A percentile compares a stretch with the other conserved stretches of the same genome.
phyloP scores from a whole-genome alignment of 192 early-diverging fungal species.

The Coemansia sp. region DNA sequence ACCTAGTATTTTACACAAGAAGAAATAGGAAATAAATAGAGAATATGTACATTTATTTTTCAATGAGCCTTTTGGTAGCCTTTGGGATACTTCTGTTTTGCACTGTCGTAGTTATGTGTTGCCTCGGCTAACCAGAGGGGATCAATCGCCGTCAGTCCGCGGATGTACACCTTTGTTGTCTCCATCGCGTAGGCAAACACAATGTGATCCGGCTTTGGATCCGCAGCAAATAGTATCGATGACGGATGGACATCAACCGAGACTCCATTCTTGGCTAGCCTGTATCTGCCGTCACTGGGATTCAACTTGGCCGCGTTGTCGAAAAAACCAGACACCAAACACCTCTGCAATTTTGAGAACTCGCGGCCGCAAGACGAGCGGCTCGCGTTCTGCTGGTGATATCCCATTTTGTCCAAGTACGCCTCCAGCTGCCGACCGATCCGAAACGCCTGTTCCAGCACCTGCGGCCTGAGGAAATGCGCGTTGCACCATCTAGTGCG shows the following conservation, averaged over 20 bases:
- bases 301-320: slow-evolving; percentile 81
- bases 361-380: slow-evolving; percentile 74
- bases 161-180: slow-evolving; percentile 81
- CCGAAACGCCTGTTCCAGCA: slow-evolving; percentile 86
- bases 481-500: slow-evolving; percentile 77
- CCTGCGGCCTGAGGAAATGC: slow-evolving; percentile 76
- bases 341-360: slow-evolving; percentile 68
- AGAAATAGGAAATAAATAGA: slow-evolving; percentile 8
- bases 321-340: slow-evolving; percentile 88
- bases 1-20: slow-evolving; percentile 24
- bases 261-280: slow-evolving; percentile 73
- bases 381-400: slow-evolving; percentile 61
- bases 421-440: slow-evolving; percentile 85
- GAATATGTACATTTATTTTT: neutral
- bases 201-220: slow-evolving; percentile 78
- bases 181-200: slow-evolving; percentile 88
- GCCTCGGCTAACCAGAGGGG: slow-evolving; percentile 67
- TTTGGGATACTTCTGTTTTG: no score
- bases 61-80: no score
- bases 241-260: slow-evolving; percentile 86
- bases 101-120: no score
- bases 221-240: slow-evolving; percentile 61
- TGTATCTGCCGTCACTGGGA: slow-evolving; percentile 76
- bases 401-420: slow-evolving; percentile 75
- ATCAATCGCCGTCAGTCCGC: slow-evolving; percentile 82